phyloP scores from a whole-genome alignment of 495 filamentous ascomycete species.

The Chaetomium fimeti region DNA sequence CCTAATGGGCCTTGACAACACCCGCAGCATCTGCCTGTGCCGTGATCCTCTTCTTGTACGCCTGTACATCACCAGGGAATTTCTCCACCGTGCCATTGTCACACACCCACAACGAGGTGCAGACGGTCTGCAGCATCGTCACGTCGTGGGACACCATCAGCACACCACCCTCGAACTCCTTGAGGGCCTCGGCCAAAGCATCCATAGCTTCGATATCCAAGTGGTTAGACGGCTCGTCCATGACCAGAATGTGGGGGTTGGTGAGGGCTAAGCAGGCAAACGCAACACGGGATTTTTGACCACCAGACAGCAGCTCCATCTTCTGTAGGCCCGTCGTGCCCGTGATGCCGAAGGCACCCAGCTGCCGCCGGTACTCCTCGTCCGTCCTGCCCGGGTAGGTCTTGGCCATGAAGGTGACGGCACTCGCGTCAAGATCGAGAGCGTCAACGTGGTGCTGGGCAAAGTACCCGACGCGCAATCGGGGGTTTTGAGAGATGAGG shows the following conservation, averaged over 20 bases:
- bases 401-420: conserved; percentile 94
- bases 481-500: conserved; percentile 79
- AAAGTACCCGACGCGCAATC: conserved; percentile 91
- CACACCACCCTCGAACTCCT: conserved; percentile 87
- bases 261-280: conserved; percentile 90
- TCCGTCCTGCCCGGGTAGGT: conserved; percentile 86
- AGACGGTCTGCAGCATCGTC: conserved; percentile 93
- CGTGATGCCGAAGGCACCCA: conserved; percentile 97
- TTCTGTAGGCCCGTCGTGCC: conserved; percentile 96
- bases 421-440: conserved; percentile 80
- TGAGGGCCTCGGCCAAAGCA: conserved; percentile 77
- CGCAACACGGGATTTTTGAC: conserved; percentile 96
- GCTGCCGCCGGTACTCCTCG: conserved; percentile 93
- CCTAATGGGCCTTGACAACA: conserved; percentile 63
- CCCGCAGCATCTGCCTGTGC: conserved; percentile 86
- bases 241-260: conserved; percentile 95
- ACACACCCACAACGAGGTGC: conserved; percentile 92
- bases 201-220: conserved; percentile 99
- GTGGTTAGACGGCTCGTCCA: conserved; percentile 98
- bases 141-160: conserved; percentile 99
- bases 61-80: conserved; percentile 91
- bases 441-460: conserved; percentile 99
- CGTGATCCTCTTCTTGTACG: conserved; percentile 94
- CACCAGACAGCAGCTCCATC: conserved; percentile 91
- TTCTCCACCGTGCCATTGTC: conserved; percentile 94